phyloP scores from a whole-genome alignment of 176 grass and related monocot genomes.

The Aegilops speltoides region DNA sequence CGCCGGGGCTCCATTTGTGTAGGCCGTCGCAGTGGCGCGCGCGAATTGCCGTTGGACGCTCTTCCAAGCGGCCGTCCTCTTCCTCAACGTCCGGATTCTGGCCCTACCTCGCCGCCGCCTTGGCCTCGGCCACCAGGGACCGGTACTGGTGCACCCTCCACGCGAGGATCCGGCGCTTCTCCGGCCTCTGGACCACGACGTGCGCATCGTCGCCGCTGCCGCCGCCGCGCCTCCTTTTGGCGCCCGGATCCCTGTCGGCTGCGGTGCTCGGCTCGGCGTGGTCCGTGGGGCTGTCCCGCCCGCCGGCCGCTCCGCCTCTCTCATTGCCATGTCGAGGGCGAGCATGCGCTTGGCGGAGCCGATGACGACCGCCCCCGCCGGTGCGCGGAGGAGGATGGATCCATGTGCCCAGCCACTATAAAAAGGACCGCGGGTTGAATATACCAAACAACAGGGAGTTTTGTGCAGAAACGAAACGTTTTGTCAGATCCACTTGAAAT shows the following conservation, averaged over 20 bases:
- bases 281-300: neutral
- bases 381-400: neutral
- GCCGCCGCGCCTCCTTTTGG: neutral
- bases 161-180: too few relatives aligned
- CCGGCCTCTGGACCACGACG: too few relatives aligned
- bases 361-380: neutral
- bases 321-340: neutral
- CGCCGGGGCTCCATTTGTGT: neutral
- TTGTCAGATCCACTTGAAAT: too few relatives aligned
- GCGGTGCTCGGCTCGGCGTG: neutral
- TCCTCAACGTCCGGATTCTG: too few relatives aligned
- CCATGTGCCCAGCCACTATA: too few relatives aligned
- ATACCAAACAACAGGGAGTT: too few relatives aligned
- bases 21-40: neutral
- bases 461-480: too few relatives aligned
- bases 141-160: too few relatives aligned
- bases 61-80: neutral
- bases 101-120: too few relatives aligned
- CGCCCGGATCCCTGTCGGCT: neutral
- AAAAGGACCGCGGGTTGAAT: too few relatives aligned
- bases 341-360: neutral
- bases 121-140: too few relatives aligned
- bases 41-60: neutral
- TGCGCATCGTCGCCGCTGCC: too few relatives aligned
- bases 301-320: neutral